Evolutionary conservation across 2,329 filamentous ascomycete species (phyloP).

Genomic region (Raffaelea deltoideospora): DNA sequence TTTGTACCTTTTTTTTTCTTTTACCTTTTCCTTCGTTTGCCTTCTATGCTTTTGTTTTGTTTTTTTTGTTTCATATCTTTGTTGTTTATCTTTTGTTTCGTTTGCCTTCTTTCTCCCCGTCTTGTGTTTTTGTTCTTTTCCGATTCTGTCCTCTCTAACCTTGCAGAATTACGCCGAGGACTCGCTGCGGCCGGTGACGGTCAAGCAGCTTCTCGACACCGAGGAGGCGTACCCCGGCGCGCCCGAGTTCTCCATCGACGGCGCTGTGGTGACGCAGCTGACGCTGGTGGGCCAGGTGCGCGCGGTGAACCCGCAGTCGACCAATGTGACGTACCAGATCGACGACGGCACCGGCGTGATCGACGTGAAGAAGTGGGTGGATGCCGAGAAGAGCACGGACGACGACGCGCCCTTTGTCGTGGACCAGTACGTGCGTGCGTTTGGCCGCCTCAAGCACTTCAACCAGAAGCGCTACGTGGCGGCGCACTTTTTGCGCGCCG

Average conservation of each 20-base stretch:
- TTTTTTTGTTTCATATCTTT: no score
- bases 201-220: conserved; percentile 84
- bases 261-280: conserved; percentile 54
- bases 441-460: conserved; percentile 71
- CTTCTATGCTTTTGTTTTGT: no score
- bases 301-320: conserved; percentile 69
- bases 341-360: conserved; percentile 90
- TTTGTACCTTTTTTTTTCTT: no score
- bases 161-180: conserved; percentile 55
- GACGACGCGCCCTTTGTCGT: conserved; percentile 37
- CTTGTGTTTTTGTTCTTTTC: background rate
- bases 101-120: background rate
- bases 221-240: conserved; percentile 56
- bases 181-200: conserved; percentile 80
- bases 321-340: conserved; percentile 81
- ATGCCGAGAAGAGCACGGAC: conserved; percentile 40
- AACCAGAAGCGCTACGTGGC: conserved; percentile 70
- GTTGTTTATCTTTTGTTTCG: background rate
- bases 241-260: conserved; percentile 67
- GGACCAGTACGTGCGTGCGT: conserved; percentile 73
- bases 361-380: conserved; percentile 81
- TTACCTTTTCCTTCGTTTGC: no score
- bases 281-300: conserved; percentile 87
- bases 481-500: conserved; percentile 64
- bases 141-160: background rate